Base-by-base conservation (phyloP, 202 grass and related monocot genomes). In the Carex arenaria region DNA sequence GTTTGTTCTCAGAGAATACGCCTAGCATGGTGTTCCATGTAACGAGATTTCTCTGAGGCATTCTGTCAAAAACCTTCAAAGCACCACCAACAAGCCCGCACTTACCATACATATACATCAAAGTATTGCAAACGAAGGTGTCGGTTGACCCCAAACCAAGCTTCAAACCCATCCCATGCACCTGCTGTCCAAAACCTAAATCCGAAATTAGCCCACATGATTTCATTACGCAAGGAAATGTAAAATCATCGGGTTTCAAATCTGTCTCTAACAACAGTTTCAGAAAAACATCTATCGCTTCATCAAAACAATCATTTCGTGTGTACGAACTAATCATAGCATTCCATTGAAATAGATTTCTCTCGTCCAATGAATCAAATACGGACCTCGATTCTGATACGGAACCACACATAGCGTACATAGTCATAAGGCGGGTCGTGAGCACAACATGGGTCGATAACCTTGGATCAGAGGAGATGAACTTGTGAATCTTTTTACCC, bases 11-110 rank as follows among this genome's bases (percentile, higher is more conserved):
- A 0, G 89, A 86, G 63, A 97, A 88, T 1, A 91, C 93, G 0
- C 93, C 93, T 23, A 97, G 57, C 94, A 97, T 90, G 3, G 94
- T 81, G 69, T 97, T 97, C 89, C 94, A 97, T 49, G 93, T 85
- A 14, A 97, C 89, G 5, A 93, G 85, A 38, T 93, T 89, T 36
- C 83, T 82, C 4, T 9, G 9, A 4, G 76, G 84, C 85, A 95
- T 92, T 90, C 81, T 86, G 49, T 88, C 87, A 80, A 97, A 93
- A 85, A 93, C 75, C 79, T 80, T 85, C 64, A 49, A 67, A 1
- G 88, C 91, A 36, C 83, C 84, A 43, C 70, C 68, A 28, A 90
- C 55, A 61, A 31, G 49, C 32, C 91, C 77, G 42, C 86, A 93
- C 57, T 89, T 84, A 1, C 88, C 91, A 71, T 93, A 93, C 91